Conservation (phyloP, 139 green algal species). For the Chlamydomonas schloesseri region DNA sequence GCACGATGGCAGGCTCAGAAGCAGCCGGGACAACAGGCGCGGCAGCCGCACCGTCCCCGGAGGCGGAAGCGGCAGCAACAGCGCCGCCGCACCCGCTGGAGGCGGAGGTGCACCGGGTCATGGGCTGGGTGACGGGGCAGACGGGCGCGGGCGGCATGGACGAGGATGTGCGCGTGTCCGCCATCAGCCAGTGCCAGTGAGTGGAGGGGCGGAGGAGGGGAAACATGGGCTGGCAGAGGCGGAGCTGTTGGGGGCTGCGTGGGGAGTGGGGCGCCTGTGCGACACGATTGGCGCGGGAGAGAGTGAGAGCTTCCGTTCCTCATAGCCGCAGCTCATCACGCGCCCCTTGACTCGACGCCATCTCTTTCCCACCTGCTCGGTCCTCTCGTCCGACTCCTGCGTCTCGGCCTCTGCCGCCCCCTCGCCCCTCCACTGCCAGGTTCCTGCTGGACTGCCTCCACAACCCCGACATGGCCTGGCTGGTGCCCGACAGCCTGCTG, state of each 20-base stretch:
- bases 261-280: no score
- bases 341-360: no score
- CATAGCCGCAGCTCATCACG: no score
- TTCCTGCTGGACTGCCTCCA: constrained; percentile 37
- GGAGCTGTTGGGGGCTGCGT: no score
- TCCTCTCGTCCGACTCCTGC: no score
- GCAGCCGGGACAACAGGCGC: no score
- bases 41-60: not conserved
- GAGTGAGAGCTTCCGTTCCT: no score
- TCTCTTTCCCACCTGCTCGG: no score
- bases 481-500: constrained; percentile 39
- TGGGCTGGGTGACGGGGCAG: constrained; percentile 3
- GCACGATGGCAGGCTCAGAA: no score
- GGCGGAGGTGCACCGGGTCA: not conserved
- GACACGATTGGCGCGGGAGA: no score
- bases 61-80: not conserved
- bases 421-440: not conserved
- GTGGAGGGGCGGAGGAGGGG: not conserved
- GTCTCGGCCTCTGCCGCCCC: no score
- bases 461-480: constrained; percentile 14
- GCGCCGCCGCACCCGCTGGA: constrained; percentile 13
- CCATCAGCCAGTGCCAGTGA: constrained; percentile 46
- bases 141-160: not conserved
- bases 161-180: not conserved
- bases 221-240: no score